phyloP scores from a whole-genome alignment of 1,139 yeast species.

The Hansenula lynferdii region DNA sequence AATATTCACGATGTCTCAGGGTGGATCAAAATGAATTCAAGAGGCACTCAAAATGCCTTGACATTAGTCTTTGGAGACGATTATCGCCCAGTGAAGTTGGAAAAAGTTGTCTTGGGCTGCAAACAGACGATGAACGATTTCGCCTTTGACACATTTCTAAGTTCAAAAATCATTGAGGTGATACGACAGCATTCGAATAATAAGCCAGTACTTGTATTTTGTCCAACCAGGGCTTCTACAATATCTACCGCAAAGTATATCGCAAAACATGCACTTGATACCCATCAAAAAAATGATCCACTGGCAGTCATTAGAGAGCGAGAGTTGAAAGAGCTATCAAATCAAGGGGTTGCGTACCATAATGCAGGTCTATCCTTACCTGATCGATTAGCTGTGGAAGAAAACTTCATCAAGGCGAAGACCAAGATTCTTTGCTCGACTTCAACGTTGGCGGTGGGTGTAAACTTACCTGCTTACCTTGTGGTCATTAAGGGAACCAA shows the following conservation, averaged over 20 bases:
- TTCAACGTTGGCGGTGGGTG: constrained; percentile 58
- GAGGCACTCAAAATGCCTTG: constrained; percentile 21
- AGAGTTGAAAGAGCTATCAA: constrained; percentile 24
- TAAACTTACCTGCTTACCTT: constrained; percentile 56
- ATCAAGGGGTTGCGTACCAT: constrained; percentile 45
- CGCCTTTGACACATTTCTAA: constrained; percentile 39
- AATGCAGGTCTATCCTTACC: constrained; percentile 49
- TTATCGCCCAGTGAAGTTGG: constrained; percentile 40
- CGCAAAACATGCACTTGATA: constrained; percentile 13
- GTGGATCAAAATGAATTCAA: constrained; percentile 34
- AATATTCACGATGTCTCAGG: constrained; percentile 43
- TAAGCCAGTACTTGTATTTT: constrained; percentile 45
- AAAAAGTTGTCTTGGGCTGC: constrained; percentile 39
- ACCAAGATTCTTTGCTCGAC: constrained; percentile 47
- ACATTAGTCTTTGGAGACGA: constrained; percentile 39
- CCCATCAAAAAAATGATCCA: neutral
- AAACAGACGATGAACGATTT: constrained; percentile 34
- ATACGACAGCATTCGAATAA: constrained; percentile 31
- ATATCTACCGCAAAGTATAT: constrained; percentile 41
- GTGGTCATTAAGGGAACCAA: constrained; percentile 57
- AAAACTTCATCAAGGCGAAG: constrained; percentile 36
- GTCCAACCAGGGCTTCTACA: constrained; percentile 48
- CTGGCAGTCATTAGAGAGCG: constrained; percentile 22
- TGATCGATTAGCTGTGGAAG: constrained; percentile 43
- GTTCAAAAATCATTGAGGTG: constrained; percentile 33